phyloP scores from a whole-genome alignment of 1,139 yeast genomes.

The Candida tropicalis region DNA sequence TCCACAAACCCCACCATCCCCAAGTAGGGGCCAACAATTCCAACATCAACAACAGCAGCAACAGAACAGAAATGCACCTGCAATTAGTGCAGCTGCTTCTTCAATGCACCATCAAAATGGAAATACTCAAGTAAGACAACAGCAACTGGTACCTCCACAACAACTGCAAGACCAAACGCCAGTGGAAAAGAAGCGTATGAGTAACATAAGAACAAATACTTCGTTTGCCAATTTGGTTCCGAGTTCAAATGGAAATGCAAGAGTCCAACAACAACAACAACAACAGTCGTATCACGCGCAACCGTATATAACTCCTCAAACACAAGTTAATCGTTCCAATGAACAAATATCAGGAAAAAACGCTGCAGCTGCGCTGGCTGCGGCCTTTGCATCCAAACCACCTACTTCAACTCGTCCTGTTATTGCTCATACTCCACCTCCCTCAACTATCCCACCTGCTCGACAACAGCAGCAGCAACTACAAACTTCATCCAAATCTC shows the following conservation, averaged over 20 bases:
- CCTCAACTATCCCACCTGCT: background rate
- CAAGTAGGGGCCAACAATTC: constrained; percentile 1
- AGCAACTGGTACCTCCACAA: constrained; percentile 8
- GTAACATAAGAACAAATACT: constrained; percentile 17
- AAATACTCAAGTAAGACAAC: constrained; percentile 9
- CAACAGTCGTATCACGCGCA: background rate
- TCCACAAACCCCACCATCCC: constrained; percentile 7
- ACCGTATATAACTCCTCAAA: constrained; percentile 10
- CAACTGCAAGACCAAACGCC: constrained; percentile 16
- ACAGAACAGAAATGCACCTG: constrained; percentile 8
- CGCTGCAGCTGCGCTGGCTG: constrained; percentile 17
- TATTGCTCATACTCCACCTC: background rate
- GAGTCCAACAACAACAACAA: constrained; percentile 10
- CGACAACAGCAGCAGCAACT: background rate
- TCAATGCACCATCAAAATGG: constrained; percentile 6
- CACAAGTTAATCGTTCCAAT: constrained; percentile 13
- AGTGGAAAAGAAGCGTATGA: constrained; percentile 9
- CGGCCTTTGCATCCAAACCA: constrained; percentile 15
- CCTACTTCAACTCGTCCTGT: constrained; percentile 4
- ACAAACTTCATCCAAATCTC: constrained; percentile 1
- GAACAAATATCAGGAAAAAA: constrained; percentile 3
- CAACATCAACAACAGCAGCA: constrained; percentile 12
- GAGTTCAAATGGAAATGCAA: constrained; percentile 3
- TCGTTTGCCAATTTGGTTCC: constrained; percentile 13
- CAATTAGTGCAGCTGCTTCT: constrained; percentile 6